Conservation (phyloP, 495 filamentous ascomycete species). For the Bryoglossum gracile region DNA sequence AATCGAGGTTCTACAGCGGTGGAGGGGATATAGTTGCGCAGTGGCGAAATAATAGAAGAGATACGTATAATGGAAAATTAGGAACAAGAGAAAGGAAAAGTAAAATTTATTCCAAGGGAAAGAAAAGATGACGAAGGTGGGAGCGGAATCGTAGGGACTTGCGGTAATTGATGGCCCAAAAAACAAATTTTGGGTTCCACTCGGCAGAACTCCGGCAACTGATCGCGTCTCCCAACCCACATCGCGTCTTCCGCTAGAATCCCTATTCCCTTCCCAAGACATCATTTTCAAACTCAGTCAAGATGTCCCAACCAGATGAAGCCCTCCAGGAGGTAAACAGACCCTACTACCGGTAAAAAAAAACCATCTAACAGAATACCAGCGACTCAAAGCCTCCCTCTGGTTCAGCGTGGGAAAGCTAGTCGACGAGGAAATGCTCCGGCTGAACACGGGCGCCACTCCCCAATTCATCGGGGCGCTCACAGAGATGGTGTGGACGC, state of each 20-base stretch:
- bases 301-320: constrained; percentile 9
- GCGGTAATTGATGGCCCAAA: constrained; percentile 1
- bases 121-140: neutral
- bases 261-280: no score
- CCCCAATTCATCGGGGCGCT: constrained; percentile 92
- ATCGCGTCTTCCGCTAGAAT: constrained; percentile 1
- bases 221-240: constrained; percentile 12
- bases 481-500: constrained; percentile 85
- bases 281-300: neutral
- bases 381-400: constrained; percentile 90
- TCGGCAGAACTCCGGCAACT: constrained; percentile 5
- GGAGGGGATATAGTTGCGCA: no score
- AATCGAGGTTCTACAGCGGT: no score
- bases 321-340: constrained; percentile 6
- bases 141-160: neutral
- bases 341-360: neutral
- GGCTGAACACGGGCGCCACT: constrained; percentile 74
- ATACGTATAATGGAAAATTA: neutral
- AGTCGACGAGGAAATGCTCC: constrained; percentile 77
- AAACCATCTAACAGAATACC: constrained; percentile 1
- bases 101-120: neutral
- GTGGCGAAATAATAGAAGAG: no score
- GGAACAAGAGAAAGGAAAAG: neutral
- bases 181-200: neutral
- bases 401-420: constrained; percentile 87